A percentile compares a stretch with the other conserved stretches of the same genome.
Evolutionary conservation across 139 green algal genomes (phyloP).

Genomic region (Chlamydomonas sp.): DNA sequence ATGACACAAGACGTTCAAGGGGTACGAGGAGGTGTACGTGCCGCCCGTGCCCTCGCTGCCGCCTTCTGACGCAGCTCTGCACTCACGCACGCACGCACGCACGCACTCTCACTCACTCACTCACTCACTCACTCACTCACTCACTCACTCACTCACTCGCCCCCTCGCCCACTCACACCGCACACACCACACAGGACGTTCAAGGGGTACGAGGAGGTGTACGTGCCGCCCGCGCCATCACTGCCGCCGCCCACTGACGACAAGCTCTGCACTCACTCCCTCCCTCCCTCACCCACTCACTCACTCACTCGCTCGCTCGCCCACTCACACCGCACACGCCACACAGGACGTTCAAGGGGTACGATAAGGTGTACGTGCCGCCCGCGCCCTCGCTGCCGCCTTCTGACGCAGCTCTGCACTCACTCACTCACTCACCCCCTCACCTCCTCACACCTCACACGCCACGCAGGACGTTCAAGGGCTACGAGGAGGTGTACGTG

Average conservation of each 20-base stretch:
- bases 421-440: not conserved
- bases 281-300: too few species aligned
- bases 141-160: not conserved
- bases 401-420: not conserved
- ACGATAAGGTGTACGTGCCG: not conserved
- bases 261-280: too few species aligned
- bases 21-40: too few species aligned
- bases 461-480: constrained; percentile 57
- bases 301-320: not conserved
- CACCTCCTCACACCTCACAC: not conserved
- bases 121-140: not conserved
- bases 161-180: not conserved
- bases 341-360: not conserved
- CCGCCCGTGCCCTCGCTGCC: too few species aligned
- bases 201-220: constrained; percentile 87
- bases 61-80: too few species aligned
- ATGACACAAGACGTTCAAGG: too few species aligned
- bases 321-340: not conserved
- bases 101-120: too few species aligned
- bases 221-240: constrained; percentile 56
- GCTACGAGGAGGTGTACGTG: constrained; percentile 84
- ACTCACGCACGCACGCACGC: too few species aligned
- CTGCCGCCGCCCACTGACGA: constrained; percentile 31
- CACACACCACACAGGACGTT: constrained; percentile 48
- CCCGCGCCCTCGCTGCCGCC: not conserved